Evolutionary conservation across 306 rosid species (phyloP), one percentile per base, ranked within the genome.

Genomic region (Prunus campanulata): DNA sequence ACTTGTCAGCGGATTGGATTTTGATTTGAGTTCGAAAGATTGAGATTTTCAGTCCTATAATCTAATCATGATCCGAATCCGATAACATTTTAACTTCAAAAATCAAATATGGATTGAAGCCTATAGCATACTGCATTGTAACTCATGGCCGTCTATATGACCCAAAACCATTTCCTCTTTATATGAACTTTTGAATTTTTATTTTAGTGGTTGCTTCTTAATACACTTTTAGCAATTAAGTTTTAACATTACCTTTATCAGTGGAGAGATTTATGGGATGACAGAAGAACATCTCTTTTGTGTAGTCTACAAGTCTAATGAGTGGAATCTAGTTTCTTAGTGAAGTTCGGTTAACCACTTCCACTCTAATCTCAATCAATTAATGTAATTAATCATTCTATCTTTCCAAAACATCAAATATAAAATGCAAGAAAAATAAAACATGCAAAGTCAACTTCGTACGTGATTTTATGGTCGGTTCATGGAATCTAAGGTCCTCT

Each of bases 181-280:
- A 22, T 68, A 25, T 49, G 25, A 16, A 27, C 5, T 54, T 71
- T 11, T 20, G 27, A 39, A 4, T 39, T 39, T n/a, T 15, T 30
- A 56, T 55, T n/a, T 0, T 24, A 15, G 42, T 24, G 22, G 10
- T 68, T 49, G 24, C 22, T 49, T 32, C 59, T 20, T 39, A 35
- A 72, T 39, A 22, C 24, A 15, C 7, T 14, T 15, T 3, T 27
- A 27, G 47, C 74, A 70, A 19, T 70, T 52, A 19, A 29, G 32
- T 13, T 14, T 12, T 18, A 5, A 44, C 25, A 59, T 72, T 19
- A 57, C 68, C 68, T 44, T 25, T 25, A 46, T 44, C 12, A 15
- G 57, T 11, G 68, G 77, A 73, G 68, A 24, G 42, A n/a, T 73
- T 59, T 35, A 42, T 42, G 76, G 67, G 76, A 71, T 14, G 55